These are phyloP conservation scores for Pittosporum tobira DNA, from an alignment of 129 eudicot genomes.

Conservation along the genomic window DNA sequence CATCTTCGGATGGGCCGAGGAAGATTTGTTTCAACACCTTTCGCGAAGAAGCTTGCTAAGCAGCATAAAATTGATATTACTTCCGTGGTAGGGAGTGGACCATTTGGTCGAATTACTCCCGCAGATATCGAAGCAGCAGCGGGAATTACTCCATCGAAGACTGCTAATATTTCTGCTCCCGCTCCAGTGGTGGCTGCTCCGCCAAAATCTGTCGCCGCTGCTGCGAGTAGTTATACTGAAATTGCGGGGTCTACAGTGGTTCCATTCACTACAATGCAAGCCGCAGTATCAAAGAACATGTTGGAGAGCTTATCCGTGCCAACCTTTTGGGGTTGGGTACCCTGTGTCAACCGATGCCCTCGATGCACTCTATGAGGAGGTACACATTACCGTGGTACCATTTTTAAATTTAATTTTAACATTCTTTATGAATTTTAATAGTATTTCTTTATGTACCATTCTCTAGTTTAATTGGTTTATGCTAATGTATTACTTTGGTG, in stretches of 20 bases:
- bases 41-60: constrained; percentile 88
- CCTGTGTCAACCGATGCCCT: constrained; percentile 73
- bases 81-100: constrained; percentile 73
- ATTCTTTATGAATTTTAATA: neutral
- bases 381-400: constrained; percentile 15
- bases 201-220: constrained; percentile 25
- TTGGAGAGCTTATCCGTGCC: constrained; percentile 85
- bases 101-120: constrained; percentile 84
- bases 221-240: constrained; percentile 31
- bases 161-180: constrained; percentile 17
- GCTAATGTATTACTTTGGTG: too few species aligned
- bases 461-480: constrained; percentile 10
- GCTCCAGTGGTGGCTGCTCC: constrained; percentile 31
- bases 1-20: constrained; percentile 32
- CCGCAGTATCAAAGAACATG: constrained; percentile 87
- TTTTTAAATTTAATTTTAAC: neutral
- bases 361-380: constrained; percentile 83
- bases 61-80: constrained; percentile 84
- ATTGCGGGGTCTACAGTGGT: constrained; percentile 74
- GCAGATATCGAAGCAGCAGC: constrained; percentile 90
- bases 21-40: constrained; percentile 71
- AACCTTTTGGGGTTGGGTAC: constrained; percentile 78
- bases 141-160: constrained; percentile 45
- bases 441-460: too few species aligned
- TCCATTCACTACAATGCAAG: constrained; percentile 79